These are phyloP conservation scores for Tetracladium setigerum DNA, from an alignment of 495 filamentous ascomycete genomes.

Conservation along the genomic window DNA sequence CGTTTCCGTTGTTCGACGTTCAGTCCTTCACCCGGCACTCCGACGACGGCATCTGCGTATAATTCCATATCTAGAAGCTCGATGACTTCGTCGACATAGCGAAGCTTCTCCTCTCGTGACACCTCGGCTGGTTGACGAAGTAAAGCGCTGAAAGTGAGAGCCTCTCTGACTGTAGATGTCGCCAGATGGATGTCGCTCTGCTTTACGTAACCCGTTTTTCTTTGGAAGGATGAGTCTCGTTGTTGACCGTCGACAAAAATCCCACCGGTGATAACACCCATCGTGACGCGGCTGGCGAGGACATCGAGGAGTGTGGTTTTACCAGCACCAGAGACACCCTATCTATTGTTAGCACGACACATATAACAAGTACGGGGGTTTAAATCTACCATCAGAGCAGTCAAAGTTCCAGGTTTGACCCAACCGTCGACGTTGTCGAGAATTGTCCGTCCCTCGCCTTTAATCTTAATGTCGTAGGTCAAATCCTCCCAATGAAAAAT, in stretches of 20 bases:
- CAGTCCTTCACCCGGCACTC: constrained; percentile 77
- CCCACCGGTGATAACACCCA: constrained; percentile 77
- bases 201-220: constrained; percentile 90
- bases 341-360: not conserved
- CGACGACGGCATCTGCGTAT: constrained; percentile 81
- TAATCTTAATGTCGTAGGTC: constrained; percentile 83
- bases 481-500: constrained; percentile 83
- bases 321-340: constrained; percentile 58
- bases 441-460: constrained; percentile 59
- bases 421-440: constrained; percentile 79
- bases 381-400: constrained; percentile 59
- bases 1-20: constrained; percentile 82
- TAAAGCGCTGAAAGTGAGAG: constrained; percentile 70
- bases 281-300: constrained; percentile 67
- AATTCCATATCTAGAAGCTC: constrained; percentile 83
- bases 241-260: constrained; percentile 74
- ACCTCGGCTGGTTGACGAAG: constrained; percentile 72
- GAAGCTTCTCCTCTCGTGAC: constrained; percentile 65
- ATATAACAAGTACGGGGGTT: not conserved
- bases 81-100: constrained; percentile 85
- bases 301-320: constrained; percentile 68
- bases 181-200: constrained; percentile 88
- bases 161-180: constrained; percentile 75
- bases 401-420: constrained; percentile 84
- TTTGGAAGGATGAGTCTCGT: constrained; percentile 74